Base-by-base conservation (phyloP, 225 moss, liverwort and hornwort species). In the Asterella californica region DNA sequence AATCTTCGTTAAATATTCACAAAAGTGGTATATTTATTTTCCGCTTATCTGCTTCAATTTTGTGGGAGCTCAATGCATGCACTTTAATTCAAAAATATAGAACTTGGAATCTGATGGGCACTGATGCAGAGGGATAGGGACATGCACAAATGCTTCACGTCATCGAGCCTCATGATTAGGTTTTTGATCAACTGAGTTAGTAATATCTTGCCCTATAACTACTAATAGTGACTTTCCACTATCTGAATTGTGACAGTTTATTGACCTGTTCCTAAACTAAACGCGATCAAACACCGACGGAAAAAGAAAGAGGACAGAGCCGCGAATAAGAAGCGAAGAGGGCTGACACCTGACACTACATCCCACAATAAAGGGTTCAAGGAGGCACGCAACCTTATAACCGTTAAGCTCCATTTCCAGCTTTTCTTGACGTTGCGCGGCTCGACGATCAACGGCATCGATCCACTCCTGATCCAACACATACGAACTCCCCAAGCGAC, bases 391-490 rank as follows among this genome's bases (percentile, higher is more conserved):
- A 59, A 99, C 97, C 97, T 99, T 95, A 42, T 95, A 95, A 64
- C 93, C 92, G 84, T 92, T 99, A 2, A 99, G 91, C 81, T 99
- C 95, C 91, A 86, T 90, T 74, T 99, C 95, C 52, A 95, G 95
- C 88, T 92, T 99, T 75, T 95, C 99, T 85, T 95, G 92, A 47
- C 95, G 95, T 81, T 88, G 93, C 46, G 84, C 86, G 10, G 99
- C 93, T 27, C 90, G 91, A 9, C 93, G 93, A 70, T 99, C 99
- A 55, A 99, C 99, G 4, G 75, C 82, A 74, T 99, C 95, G 59
- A 94, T 82, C 95, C 95, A 99, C 34, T 95, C 95, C 85, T 93
- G 93, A 82, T 99, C 99, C 87, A 95, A 67, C 22, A 79, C 48
- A 75, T 95, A 93, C 15, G 76, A 33, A 30, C 84, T 79, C 12